Conservation (phyloP, 1,284 basidiomycete genomes). For the Cryptococcus floricola region DNA sequence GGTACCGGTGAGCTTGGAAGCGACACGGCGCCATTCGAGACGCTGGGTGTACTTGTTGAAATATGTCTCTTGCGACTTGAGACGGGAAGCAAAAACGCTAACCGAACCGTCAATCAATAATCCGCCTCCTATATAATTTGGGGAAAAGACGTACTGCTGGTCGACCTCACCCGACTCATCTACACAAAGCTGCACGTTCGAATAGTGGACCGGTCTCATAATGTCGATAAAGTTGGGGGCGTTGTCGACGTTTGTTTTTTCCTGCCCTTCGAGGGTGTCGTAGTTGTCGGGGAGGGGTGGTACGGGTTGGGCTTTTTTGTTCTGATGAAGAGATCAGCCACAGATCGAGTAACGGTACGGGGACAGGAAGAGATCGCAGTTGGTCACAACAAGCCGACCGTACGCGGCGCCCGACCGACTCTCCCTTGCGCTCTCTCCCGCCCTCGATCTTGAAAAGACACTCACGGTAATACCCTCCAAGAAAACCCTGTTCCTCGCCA, state of each 20-base stretch:
- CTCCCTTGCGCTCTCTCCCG: too few species aligned
- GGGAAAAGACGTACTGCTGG: too few species aligned
- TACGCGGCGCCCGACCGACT: too few species aligned
- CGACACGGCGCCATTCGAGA: conserved; percentile 34
- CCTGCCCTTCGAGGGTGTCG: conserved; percentile 18
- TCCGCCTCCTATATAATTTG: not conserved
- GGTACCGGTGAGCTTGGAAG: conserved; percentile 26
- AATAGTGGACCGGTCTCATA: conserved; percentile 42
- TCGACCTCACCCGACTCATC: conserved; percentile 23
- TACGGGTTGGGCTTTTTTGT: conserved; percentile 31
- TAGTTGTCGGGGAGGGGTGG: conserved; percentile 30
- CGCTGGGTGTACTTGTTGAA: conserved; percentile 26
- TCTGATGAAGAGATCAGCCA: conserved; percentile 15
- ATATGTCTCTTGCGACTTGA: conserved; percentile 30
- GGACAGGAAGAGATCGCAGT: not conserved
- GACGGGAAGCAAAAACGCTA: conserved; percentile 40
- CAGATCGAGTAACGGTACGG: not conserved
- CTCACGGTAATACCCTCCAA: conserved; percentile 41
- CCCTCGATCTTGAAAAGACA: not conserved
- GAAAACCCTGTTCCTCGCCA: conserved; percentile 38
- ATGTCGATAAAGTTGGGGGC: conserved; percentile 29
- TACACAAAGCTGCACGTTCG: conserved; percentile 45
- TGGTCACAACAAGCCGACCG: too few species aligned
- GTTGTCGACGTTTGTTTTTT: conserved; percentile 21
- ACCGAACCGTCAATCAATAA: not conserved